Percentiles rank a stretch among this genome's conserved stretches.
phyloP scores from a whole-genome alignment of 257 asterid genomes.

The Linaria vulgaris region DNA sequence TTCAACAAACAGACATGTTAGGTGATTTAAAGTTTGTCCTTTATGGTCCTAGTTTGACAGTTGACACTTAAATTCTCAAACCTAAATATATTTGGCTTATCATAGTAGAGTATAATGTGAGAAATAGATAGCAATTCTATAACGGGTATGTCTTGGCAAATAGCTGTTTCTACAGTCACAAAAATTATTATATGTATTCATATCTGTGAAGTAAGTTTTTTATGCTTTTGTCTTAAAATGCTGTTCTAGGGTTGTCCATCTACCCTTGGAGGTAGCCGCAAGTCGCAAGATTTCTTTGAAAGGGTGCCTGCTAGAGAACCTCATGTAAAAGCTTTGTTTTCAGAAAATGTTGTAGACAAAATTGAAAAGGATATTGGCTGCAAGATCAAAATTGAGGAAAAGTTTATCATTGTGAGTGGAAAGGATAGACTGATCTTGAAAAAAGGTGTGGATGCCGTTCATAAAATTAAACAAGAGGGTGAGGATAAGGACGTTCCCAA shows the following conservation, averaged over 20 bases:
- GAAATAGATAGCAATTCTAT: not conserved
- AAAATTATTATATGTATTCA: conserved; percentile 7
- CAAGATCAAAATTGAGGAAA: conserved; percentile 86
- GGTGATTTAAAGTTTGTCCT: not conserved
- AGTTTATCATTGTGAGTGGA: conserved; percentile 92
- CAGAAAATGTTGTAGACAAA: conserved; percentile 73
- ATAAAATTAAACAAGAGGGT: conserved; percentile 74
- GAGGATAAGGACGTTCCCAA: conserved; percentile 58
- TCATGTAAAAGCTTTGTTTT: conserved; percentile 81
- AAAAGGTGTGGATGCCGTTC: conserved; percentile 94
- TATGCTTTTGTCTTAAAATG: conserved; percentile 26
- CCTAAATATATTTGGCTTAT: not conserved
- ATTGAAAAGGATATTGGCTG: conserved; percentile 94
- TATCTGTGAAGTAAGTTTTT: not conserved
- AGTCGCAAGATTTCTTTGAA: conserved; percentile 96
- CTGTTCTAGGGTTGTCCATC: conserved; percentile 86
- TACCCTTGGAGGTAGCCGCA: conserved; percentile 92
- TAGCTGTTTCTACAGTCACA: conserved; percentile 11
- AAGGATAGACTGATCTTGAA: conserved; percentile 87
- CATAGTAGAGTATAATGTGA: conserved; percentile 1
- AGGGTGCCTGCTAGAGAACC: conserved; percentile 94
- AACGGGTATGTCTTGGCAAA: not conserved
- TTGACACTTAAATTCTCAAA: conserved; percentile 4
- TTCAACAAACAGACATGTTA: not conserved
- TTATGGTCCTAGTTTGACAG: not conserved